phyloP scores from a whole-genome alignment of 805 yeast species.

The Candida tammaniensis region DNA sequence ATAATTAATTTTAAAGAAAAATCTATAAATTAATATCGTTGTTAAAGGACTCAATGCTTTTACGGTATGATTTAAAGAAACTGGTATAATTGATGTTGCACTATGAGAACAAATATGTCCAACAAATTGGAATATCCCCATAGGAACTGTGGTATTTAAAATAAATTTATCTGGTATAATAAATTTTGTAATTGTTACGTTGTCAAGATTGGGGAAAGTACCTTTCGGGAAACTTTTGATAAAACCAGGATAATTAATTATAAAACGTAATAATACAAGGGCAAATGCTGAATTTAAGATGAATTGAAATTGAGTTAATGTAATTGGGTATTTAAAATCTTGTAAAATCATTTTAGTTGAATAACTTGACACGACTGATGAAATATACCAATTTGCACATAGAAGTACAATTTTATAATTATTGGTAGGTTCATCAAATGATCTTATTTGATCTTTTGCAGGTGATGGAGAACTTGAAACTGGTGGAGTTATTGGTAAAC shows the following conservation, averaged over 20 bases:
- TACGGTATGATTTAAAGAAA: conserved; percentile 91
- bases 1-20: conserved; percentile 58
- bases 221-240: conserved; percentile 41
- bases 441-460: conserved; percentile 15
- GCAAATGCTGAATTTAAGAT: conserved; percentile 66
- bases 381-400: conserved; percentile 77
- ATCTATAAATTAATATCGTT: conserved; percentile 76
- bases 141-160: conserved; percentile 74
- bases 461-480: conserved; percentile 31
- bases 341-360: conserved; percentile 74
- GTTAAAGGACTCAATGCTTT: conserved; percentile 89
- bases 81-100: conserved; percentile 90
- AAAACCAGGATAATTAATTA: conserved; percentile 3
- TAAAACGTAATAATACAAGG: conserved; percentile 21
- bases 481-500: conserved; percentile 34
- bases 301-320: conserved; percentile 87
- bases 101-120: conserved; percentile 92
- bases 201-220: conserved; percentile 40
- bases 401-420: conserved; percentile 20
- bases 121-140: conserved; percentile 90
- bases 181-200: conserved; percentile 35
- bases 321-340: conserved; percentile 75
- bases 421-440: not conserved
- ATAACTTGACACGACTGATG: conserved; percentile 78
- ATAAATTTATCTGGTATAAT: conserved; percentile 53